These are phyloP conservation scores for Alisma plantagoaquatica DNA, from an alignment of 106 monocot species.

Conservation along the genomic window DNA sequence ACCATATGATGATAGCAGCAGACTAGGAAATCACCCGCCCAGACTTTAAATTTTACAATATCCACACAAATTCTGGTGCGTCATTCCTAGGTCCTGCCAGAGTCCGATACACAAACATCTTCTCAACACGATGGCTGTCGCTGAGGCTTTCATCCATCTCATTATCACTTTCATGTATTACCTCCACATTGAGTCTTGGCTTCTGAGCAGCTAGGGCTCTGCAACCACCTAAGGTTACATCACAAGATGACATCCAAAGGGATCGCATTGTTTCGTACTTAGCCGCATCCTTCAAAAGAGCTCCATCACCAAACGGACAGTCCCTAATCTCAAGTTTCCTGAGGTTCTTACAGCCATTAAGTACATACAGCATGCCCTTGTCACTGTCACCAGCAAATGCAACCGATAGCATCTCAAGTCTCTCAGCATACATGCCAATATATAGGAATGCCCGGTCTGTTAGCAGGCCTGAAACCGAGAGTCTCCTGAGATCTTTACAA, in stretches of 20 bases:
- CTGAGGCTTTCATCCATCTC: slow-evolving; percentile 7
- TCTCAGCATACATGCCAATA: slow-evolving; percentile 30
- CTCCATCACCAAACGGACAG: slow-evolving; percentile 30
- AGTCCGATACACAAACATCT: slow-evolving; percentile 50
- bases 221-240: slow-evolving; percentile 38
- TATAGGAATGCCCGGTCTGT: slow-evolving; percentile 33
- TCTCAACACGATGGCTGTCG: slow-evolving; percentile 23
- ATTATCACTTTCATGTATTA: slow-evolving; percentile 23
- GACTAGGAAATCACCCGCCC: no score
- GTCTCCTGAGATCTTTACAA: slow-evolving; percentile 16
- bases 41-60: no score
- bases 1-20: no score
- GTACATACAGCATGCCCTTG: slow-evolving; percentile 24
- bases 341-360: slow-evolving; percentile 30
- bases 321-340: slow-evolving; percentile 38
- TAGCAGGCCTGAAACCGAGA: slow-evolving; percentile 32
- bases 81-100: slow-evolving; percentile 45
- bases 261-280: slow-evolving; percentile 57
- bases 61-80: slow-evolving; percentile 35
- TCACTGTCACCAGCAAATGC: slow-evolving; percentile 41
- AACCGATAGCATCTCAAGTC: slow-evolving; percentile 35
- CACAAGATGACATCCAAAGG: slow-evolving; percentile 62
- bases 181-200: slow-evolving; percentile 53
- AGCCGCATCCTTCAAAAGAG: slow-evolving; percentile 16
- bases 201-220: slow-evolving; percentile 23